These are phyloP conservation scores for Kregervanrija fluxuum DNA, from an alignment of 805 yeast genomes.

Conservation along the genomic window DNA sequence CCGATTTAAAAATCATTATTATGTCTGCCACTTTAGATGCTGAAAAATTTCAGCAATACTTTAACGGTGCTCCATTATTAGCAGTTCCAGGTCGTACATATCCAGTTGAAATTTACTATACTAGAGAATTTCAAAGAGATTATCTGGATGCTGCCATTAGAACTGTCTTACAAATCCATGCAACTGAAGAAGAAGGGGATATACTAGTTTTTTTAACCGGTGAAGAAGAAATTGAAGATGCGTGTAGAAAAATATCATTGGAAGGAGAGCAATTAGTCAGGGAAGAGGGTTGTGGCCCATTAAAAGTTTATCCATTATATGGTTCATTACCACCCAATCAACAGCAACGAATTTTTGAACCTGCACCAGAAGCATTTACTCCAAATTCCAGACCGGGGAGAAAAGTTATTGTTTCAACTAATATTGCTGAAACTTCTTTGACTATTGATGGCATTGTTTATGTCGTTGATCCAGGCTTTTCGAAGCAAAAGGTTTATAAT, in stretches of 20 bases:
- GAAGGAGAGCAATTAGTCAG: slow-evolving; percentile 86
- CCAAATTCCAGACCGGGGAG: slow-evolving; percentile 89
- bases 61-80: slow-evolving; percentile 84
- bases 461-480: slow-evolving; percentile 96
- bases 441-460: slow-evolving; percentile 97
- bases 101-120: slow-evolving; percentile 94
- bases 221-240: slow-evolving; percentile 97
- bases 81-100: slow-evolving; percentile 98
- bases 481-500: slow-evolving; percentile 93
- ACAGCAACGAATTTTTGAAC: slow-evolving; percentile 89
- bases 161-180: slow-evolving; percentile 93
- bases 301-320: slow-evolving; percentile 85
- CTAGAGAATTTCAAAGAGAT: slow-evolving; percentile 94
- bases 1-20: slow-evolving; percentile 83
- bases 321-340: slow-evolving; percentile 96
- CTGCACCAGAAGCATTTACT: slow-evolving; percentile 70
- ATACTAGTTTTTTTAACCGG: slow-evolving; percentile 83
- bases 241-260: slow-evolving; percentile 77
- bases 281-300: slow-evolving; percentile 86
- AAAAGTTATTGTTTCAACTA: slow-evolving; percentile 85
- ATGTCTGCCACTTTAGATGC: slow-evolving; percentile 99
- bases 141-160: slow-evolving; percentile 92
- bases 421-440: slow-evolving; percentile 95
- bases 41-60: slow-evolving; percentile 86
- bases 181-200: slow-evolving; percentile 93